Base-by-base conservation (phyloP, 192 early-diverging fungal genomes). In the Coemansia asiatica region DNA sequence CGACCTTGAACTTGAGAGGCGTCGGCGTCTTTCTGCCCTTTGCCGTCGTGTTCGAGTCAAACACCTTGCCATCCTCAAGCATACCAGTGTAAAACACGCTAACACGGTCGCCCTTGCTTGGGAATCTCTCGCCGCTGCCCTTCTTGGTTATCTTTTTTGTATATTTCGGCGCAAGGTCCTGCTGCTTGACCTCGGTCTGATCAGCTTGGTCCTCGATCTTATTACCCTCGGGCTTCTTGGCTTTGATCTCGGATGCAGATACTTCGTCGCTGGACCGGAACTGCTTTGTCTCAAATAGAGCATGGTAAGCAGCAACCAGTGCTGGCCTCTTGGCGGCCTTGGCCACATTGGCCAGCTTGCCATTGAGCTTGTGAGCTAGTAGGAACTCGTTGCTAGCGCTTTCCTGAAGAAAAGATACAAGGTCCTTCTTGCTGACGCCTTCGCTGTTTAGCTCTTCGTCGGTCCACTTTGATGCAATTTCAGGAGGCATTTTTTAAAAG, bases 1-100 rank as follows among this genome's bases (percentile, higher is more conserved):
- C 96, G 70, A 98, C 78, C 70, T 86, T 90, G 81, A 93, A 93
- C 31, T 83, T 76, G 31, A 95, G 77, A 3, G 90, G 88, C 29
- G 72, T 66, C n/a, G 79, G 76, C 61, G 87, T 85, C 85, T 89
- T 91, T 67, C 87, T 82, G 44, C 79, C 80, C 66, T 73, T 76
- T 46, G 72, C 67, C 27, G 67, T 66, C 21, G 79, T 76, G 69
- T 91, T 92, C 40, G 82, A 83, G 66, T 91, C 90, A 64, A 91
- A 91, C 15, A 90, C 77, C 23, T 75, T 85, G 36, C 91, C 91
- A 63, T 91, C 82, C 54, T 87, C 84, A 65, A 92, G 78, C 64
- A 61, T 78, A 10, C 91, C 91, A 8, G 90, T 90, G 73, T 92
- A 92, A 51, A 67, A 84, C 4, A 83, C 76, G 29, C 65, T 77